Base-by-base conservation (phyloP, 345 rosid genomes). In the Lumnitzera littorea region DNA sequence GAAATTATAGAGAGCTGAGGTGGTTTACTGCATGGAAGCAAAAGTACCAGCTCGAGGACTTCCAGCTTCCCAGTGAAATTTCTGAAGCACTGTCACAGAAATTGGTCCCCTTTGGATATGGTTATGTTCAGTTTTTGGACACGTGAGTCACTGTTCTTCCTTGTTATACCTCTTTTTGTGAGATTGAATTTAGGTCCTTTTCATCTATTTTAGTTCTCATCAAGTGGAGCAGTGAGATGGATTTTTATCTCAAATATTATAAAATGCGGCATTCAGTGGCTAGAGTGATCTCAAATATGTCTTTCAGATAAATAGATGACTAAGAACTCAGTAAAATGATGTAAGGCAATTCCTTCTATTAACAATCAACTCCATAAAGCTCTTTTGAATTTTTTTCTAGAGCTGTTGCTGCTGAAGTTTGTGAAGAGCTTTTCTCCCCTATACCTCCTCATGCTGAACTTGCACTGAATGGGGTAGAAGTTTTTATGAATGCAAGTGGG, bases 401-500 rank as follows among this genome's bases (percentile, higher is more conserved):
- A 55, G 91, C 95, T 76, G 95, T 94, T 75, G 99, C 97, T 10
- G 89, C 83, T 15, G 99, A 94, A 84, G 76, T 88, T 50, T 94
- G 99, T 64, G 97, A 86, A 74, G 99, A 94, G 75, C 92, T 94
- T 57, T 94, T 84, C 64, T 70, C 86, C 48, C 82, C 96, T 5
- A 56, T 77, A 58, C 91, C 97, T 60, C 91, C 91, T 67, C 99
- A 94, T 70, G 77, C 91, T n/a, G 99, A 90, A 75, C 99, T 94
- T 64, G 96, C 97, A 17, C 60, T 88, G 66, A 94, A 90, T 51
- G 97, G 99, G 3, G 97, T 94, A 48, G 99, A 94, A 74, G 91
- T 94, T 50, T 90, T 94, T 75, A 56, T 94, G 88, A 94, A 94
- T 78, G 99, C 99, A 47, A 94, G 99, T 74, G 99, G 97, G 53